A percentile compares a stretch with the other conserved stretches of the same genome.
Evolutionary conservation across 768 basidiomycete species (phyloP).

Genomic region (Piloderma croceum): DNA sequence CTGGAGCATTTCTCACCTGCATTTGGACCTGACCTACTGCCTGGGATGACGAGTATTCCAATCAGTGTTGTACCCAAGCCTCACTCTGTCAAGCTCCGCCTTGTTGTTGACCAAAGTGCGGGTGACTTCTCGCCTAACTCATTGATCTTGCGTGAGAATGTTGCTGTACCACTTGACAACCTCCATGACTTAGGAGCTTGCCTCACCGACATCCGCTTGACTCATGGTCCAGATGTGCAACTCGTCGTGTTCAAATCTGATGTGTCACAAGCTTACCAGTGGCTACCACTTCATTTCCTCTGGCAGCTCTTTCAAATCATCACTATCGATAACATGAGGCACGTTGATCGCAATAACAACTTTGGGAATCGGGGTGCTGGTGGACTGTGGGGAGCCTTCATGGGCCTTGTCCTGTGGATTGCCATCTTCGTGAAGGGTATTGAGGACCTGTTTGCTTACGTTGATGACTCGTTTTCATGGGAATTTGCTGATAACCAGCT

Average conservation of each 20-base stretch:
- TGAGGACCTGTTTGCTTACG: conserved; percentile 17
- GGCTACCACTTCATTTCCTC: conserved; percentile 15
- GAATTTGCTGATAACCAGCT: conserved; percentile 8
- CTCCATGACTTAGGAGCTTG: too few relatives aligned
- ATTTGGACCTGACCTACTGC: conserved; percentile 32
- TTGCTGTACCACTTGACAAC: too few relatives aligned
- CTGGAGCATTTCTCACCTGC: conserved; percentile 23
- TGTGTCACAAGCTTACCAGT: conserved; percentile 19
- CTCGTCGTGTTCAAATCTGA: conserved; percentile 21
- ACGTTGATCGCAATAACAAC: conserved; percentile 19
- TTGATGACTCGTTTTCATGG: conserved; percentile 23
- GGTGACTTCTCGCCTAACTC: conserved; percentile 2
- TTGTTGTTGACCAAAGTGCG: conserved; percentile 2
- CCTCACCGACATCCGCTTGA: too few relatives aligned
- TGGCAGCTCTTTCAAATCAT: conserved; percentile 24
- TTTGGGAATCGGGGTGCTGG: conserved; percentile 18
- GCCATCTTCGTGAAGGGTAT: conserved; percentile 16
- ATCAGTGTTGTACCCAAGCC: conserved; percentile 5
- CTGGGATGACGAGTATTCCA: conserved; percentile 40
- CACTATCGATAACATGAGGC: conserved; percentile 9
- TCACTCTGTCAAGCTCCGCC: conserved; percentile 1
- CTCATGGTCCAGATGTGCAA: neutral
- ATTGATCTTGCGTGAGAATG: conserved; percentile 2
- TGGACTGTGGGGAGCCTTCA: conserved; percentile 18
- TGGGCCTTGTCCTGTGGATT: conserved; percentile 27